Conservation (phyloP, 768 basidiomycete genomes). For the Mycena galopus region DNA sequence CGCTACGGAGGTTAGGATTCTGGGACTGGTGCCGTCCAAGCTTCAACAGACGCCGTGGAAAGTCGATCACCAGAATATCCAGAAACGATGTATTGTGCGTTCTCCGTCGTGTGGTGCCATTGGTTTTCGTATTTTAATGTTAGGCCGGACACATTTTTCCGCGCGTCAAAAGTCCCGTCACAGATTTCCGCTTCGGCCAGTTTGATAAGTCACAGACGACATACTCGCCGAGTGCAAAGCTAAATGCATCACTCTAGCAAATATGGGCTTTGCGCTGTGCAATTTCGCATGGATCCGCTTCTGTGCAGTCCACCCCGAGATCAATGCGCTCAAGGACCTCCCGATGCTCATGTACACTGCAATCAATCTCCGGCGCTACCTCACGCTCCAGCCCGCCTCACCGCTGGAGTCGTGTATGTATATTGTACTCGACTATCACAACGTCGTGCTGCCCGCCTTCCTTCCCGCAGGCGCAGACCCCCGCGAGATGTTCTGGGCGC, state of each 20-base stretch:
- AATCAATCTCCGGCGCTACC: constrained; percentile 35
- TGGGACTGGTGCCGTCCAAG: constrained; percentile 2
- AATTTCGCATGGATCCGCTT: constrained; percentile 38
- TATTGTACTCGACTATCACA: constrained; percentile 39
- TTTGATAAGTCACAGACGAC: constrained; percentile 25
- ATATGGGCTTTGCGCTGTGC: constrained; percentile 33
- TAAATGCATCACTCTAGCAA: constrained; percentile 30
- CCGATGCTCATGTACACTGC: constrained; percentile 40
- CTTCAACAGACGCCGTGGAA: constrained; percentile 30
- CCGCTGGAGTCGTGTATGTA: constrained; percentile 31
- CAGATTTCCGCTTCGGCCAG: constrained; percentile 3
- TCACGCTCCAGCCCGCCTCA: constrained; percentile 22
- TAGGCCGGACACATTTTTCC: constrained; percentile 31
- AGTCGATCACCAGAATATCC: constrained; percentile 26
- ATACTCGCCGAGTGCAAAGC: constrained; percentile 36
- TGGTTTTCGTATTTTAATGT: too few species aligned
- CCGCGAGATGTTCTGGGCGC: constrained; percentile 34
- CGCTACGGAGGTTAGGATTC: constrained; percentile 15
- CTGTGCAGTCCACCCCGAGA: constrained; percentile 14
- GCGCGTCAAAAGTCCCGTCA: not conserved
- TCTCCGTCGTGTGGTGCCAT: not conserved
- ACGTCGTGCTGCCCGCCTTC: constrained; percentile 37
- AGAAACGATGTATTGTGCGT: constrained; percentile 24
- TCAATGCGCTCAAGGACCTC: constrained; percentile 21
- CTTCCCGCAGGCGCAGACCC: constrained; percentile 22